Base-by-base conservation (phyloP, 2,329 filamentous ascomycete genomes). In the Botrytis deweyae region DNA sequence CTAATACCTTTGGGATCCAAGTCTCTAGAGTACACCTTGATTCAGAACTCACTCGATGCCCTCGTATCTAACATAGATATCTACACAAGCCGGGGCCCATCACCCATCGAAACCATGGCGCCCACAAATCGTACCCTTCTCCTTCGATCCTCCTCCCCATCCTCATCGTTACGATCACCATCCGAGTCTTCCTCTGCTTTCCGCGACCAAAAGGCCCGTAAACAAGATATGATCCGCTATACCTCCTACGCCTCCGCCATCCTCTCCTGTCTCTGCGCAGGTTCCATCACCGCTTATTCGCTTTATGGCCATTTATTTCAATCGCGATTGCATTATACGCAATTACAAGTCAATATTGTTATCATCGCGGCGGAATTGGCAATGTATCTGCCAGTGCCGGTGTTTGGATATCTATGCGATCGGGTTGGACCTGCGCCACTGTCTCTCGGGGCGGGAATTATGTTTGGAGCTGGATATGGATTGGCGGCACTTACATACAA, bases 231-330 rank as follows among this genome's bases (percentile, higher is more conserved):
- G 16, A 76, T 73, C 20, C 77, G 80, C 73, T 81, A 81, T 77
- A 73, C 87, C 64, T 86, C 89, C 72, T 89, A 90, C 78, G 76
- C 86, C 42, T 84, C 85, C 36, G 86, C 89, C 42, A 85, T 90
- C 44, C 76, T 89, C 25, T 86, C 86, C 25, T 85, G 88, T 22
- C 87, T 98, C 46, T 96, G 93, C 81, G 95, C 94, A 44, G 96
- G 95, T 75, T 97, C 93, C 79, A 93, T 98, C 80, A 94, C 94
- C 68, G 93, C 94, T 67, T 99, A 96, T 85, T 97, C 94, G 52
- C 89, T 99, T 46, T 99, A 98, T 82, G 96, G 93, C 14, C 95
- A 93, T 78, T 87, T 97, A 66, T 94, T 99, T 84, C 93, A 97
- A 82, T 91, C 92, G 72, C 90, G 91, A 63, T 87, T 99, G 70